Percentiles rank a stretch among this genome's conserved stretches.
Conservation (phyloP, 768 basidiomycete species). For the Pulveroboletus ravenelii region DNA sequence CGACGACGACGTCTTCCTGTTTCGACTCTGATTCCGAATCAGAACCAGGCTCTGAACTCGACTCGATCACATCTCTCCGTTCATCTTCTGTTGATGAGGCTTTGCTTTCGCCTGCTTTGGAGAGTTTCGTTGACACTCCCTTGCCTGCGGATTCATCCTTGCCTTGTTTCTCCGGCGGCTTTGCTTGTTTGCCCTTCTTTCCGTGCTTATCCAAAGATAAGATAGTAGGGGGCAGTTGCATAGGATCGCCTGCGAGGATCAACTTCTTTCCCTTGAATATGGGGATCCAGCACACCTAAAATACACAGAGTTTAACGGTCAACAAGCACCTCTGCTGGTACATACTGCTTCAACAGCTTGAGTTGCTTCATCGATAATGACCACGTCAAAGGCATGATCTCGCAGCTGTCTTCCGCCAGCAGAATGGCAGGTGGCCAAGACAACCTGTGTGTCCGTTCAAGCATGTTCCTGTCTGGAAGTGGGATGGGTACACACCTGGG, state of each 20-base stretch:
- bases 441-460: conserved; percentile 45
- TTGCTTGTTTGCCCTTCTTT: conserved; percentile 22
- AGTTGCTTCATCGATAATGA: conserved; percentile 97
- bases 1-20: conserved; percentile 20
- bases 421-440: conserved; percentile 92
- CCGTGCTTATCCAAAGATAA: conserved; percentile 55
- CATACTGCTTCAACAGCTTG: conserved; percentile 91
- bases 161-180: background rate
- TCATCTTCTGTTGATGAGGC: background rate
- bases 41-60: conserved; percentile 7
- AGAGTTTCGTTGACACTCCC: background rate
- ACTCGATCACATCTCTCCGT: background rate
- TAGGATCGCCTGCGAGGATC: conserved; percentile 90
- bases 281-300: conserved; percentile 77
- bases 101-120: background rate
- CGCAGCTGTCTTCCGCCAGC: conserved; percentile 80
- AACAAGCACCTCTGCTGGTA: background rate
- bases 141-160: background rate
- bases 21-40: conserved; percentile 19
- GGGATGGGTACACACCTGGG: conserved; percentile 47
- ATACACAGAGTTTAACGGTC: background rate
- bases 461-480: background rate
- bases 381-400: conserved; percentile 79
- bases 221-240: conserved; percentile 93
- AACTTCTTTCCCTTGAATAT: conserved; percentile 89